phyloP scores from a whole-genome alignment of 208 protist genomes.

The Porcisia deanei region DNA sequence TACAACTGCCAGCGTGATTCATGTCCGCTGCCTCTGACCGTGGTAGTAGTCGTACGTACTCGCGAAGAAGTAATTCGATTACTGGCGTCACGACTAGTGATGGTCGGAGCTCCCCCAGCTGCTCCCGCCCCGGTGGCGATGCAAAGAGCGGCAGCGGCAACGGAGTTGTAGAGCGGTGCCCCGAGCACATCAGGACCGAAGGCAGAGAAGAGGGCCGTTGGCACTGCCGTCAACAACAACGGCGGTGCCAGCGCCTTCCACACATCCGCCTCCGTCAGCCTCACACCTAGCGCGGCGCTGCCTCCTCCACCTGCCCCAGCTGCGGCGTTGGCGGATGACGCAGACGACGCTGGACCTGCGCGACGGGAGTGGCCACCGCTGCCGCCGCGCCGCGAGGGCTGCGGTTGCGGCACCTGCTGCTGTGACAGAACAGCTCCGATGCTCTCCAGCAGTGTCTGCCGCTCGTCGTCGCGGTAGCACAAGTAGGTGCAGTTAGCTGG shows the following conservation, averaged over 20 bases:
- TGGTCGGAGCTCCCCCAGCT: neutral
- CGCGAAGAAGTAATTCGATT: neutral
- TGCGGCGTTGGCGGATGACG: neutral
- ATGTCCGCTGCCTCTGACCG: neutral
- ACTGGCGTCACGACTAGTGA: neutral
- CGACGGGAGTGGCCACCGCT: slow-evolving; percentile 4
- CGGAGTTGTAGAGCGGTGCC: slow-evolving; percentile 71
- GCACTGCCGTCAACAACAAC: slow-evolving; percentile 54
- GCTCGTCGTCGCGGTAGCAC: slow-evolving; percentile 62
- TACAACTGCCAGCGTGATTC: slow-evolving; percentile 35
- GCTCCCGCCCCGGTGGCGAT: slow-evolving; percentile 4
- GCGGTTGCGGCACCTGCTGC: slow-evolving; percentile 28
- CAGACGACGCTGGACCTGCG: neutral
- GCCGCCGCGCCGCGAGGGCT: slow-evolving; percentile 17
- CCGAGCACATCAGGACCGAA: slow-evolving; percentile 43
- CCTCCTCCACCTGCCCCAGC: neutral
- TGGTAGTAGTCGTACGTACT: neutral
- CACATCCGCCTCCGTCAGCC: slow-evolving; percentile 44
- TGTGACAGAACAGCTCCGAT: slow-evolving; percentile 26
- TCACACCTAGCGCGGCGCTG: slow-evolving; percentile 4
- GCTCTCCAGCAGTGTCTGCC: slow-evolving; percentile 31
- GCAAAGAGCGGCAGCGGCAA: slow-evolving; percentile 53
- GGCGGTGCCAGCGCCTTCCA: slow-evolving; percentile 69
- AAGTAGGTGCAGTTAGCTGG: slow-evolving; percentile 68
- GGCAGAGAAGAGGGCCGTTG: slow-evolving; percentile 40